Evolutionary conservation across 176 grass and related monocot genomes (phyloP).

Genomic region (Carex scoparia): DNA sequence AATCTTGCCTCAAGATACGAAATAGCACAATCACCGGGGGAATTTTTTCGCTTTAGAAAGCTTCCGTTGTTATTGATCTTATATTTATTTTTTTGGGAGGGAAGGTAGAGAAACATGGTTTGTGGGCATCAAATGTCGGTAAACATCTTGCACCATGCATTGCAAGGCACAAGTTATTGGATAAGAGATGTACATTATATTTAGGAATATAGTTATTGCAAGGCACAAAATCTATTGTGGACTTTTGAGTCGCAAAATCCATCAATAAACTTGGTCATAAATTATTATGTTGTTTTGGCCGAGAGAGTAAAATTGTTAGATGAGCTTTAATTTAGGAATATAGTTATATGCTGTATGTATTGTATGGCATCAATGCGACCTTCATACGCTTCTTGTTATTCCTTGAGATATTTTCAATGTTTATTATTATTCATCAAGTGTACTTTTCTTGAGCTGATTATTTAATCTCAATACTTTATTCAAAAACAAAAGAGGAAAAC

Average conservation of each 20-base stretch:
- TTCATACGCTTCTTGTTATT: not conserved
- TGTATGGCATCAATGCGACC: too few species aligned
- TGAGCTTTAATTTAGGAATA: not conserved
- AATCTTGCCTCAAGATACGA: not conserved
- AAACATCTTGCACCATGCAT: not conserved
- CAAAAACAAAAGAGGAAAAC: not conserved
- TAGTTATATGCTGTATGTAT: not conserved
- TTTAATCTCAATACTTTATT: not conserved
- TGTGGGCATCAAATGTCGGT: not conserved
- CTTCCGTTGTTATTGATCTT: not conserved
- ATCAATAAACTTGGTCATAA: not conserved
- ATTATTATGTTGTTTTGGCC: not conserved
- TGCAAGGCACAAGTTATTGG: not conserved
- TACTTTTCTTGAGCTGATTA: not conserved
- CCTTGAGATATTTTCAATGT: not conserved
- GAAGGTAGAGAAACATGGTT: not conserved
- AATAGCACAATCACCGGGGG: not conserved
- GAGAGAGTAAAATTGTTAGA: not conserved
- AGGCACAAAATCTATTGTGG: not conserved
- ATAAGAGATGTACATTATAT: not conserved
- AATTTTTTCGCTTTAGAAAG: not conserved
- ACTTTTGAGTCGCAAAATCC: not conserved
- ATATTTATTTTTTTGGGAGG: not conserved
- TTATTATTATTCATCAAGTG: not conserved
- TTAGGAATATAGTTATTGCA: not conserved